These are phyloP conservation scores for Fusarium citri DNA, from an alignment of 2,329 filamentous ascomycete genomes.

Conservation along the genomic window DNA sequence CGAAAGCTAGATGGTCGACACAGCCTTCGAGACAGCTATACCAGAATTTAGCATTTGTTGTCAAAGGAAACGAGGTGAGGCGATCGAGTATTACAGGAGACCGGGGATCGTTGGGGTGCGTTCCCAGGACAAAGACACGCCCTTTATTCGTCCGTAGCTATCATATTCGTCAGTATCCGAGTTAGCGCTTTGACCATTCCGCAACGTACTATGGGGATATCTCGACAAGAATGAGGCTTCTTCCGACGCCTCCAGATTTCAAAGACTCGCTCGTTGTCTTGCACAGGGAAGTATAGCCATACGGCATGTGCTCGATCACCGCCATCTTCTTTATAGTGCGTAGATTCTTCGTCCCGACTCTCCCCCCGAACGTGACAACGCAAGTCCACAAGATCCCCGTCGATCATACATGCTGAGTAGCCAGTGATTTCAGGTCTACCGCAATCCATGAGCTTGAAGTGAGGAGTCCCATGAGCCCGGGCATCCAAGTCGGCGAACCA, in stretches of 20 bases:
- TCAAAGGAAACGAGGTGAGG: neutral
- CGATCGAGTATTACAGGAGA: neutral
- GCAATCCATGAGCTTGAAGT: constrained; percentile 8
- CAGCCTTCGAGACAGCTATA: constrained; percentile 1
- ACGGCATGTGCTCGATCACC: constrained; percentile 8
- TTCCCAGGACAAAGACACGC: constrained; percentile 12
- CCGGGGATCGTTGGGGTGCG: neutral
- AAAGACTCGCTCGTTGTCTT: constrained; percentile 1
- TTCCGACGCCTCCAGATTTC: constrained; percentile 16
- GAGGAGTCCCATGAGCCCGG: neutral
- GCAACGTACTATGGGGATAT: constrained; percentile 6
- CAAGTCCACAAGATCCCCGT: constrained; percentile 11
- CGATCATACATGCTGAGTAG: constrained; percentile 17
- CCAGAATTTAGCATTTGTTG: constrained; percentile 9
- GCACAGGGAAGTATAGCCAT: constrained; percentile 14
- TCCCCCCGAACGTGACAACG: neutral
- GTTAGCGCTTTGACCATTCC: rapidly evolving
- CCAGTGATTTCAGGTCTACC: neutral
- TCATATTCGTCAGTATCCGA: neutral
- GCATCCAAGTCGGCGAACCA: constrained; percentile 10
- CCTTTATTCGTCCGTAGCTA: constrained; percentile 21
- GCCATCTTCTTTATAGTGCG: neutral
- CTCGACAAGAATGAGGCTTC: constrained; percentile 7
- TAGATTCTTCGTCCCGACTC: neutral
- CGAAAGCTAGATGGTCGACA: constrained; percentile 17